Evolutionary conservation across 805 yeast genomes (phyloP), one percentile per base, ranked within the genome.

Genomic region (Wickerhamiella sergipiensis): DNA sequence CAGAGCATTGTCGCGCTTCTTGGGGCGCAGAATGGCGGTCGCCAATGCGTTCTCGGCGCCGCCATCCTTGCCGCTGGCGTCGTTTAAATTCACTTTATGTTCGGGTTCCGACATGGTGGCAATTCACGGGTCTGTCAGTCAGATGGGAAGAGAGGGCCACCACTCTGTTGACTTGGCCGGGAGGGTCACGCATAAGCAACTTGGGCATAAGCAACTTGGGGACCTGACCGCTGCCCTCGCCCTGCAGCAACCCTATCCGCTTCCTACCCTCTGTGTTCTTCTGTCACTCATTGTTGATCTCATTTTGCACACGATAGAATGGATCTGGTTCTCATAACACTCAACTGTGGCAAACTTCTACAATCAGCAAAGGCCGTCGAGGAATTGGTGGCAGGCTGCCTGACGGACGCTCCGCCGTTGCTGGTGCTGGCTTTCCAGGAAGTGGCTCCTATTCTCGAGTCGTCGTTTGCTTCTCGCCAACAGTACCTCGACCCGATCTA

Each of bases 1-100:
- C 60, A 92, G 74, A 49, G 95, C 86, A 68, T 92, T 92, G 65
- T 85, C 95, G 78, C 90, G 90, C 92, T 92, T 90, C 81, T 92
- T 92, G 72, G 90, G 80, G 73, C 96, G 84, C 64, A 92, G 75
- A 64, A 92, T 92, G 45, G 99, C 99, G 51, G 97, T 92, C 57
- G 99, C 99, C 50, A 95, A 87, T 58, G 76, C 79, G 61, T 77
- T 80, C 46, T 71, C 71, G 55, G 75, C 77, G 60, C 55, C 57
- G 40, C 54, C 47, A 12, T 45, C 47, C 23, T 45, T 46, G 44
- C 49, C 44, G 26, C 49, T 46, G 43, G 44, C 36, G 19, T 38
- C 43, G 44, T 40, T 43, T 17, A 47, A 40, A 19, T 43, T 40
- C 33, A 45, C 44, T 26, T 42, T 48, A 40, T 48, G 46, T 15